Conservation (phyloP, 768 basidiomycete genomes). For the Phlebiopsis gigantea region DNA sequence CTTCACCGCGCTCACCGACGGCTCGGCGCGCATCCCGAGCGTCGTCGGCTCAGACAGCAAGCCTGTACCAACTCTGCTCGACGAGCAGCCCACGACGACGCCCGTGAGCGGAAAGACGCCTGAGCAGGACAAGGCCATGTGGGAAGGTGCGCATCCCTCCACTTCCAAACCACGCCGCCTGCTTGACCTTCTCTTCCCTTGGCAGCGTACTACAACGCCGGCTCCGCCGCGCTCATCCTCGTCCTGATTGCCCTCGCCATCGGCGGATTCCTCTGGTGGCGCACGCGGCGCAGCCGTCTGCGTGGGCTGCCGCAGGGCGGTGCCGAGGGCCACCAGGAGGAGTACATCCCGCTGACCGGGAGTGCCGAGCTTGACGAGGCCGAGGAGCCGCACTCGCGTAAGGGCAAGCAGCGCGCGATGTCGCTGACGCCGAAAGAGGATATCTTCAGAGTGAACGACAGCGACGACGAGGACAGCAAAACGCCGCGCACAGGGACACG, state of each 20-base stretch:
- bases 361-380: constrained; percentile 17
- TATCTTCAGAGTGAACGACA: constrained; percentile 43
- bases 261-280: constrained; percentile 77
- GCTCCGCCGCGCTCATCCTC: constrained; percentile 81
- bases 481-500: background rate
- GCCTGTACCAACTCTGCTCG: constrained; percentile 50
- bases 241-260: constrained; percentile 64
- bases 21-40: constrained; percentile 77
- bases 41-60: constrained; percentile 71
- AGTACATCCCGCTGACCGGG: constrained; percentile 63
- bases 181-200: background rate
- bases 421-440: constrained; percentile 26
- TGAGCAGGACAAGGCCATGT: constrained; percentile 79
- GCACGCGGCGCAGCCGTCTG: constrained; percentile 41
- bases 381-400: constrained; percentile 10
- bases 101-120: constrained; percentile 52
- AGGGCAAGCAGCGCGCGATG: constrained; percentile 33
- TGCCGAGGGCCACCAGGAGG: constrained; percentile 44
- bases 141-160: constrained; percentile 63
- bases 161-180: background rate
- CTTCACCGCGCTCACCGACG: constrained; percentile 74
- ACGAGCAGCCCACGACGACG: constrained; percentile 30
- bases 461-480: constrained; percentile 34
- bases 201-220: constrained; percentile 91
- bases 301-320: constrained; percentile 32